These are phyloP conservation scores for Macroventuria anomochaeta DNA, from an alignment of 2,329 filamentous ascomycete species.

Conservation along the genomic window DNA sequence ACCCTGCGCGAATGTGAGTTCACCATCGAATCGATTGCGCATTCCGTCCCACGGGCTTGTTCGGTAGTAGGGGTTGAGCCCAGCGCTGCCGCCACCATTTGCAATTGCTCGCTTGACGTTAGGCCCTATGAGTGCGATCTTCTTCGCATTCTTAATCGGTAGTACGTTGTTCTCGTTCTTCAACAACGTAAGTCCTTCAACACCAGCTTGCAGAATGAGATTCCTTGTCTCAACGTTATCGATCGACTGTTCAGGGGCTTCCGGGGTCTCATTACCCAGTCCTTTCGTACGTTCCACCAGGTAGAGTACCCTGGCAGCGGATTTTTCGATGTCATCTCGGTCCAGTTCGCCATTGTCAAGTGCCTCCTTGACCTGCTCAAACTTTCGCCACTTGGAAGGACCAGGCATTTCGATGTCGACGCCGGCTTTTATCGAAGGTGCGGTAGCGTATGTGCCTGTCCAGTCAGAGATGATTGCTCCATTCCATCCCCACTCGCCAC, in stretches of 20 bases:
- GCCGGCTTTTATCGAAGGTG: conserved; percentile 47
- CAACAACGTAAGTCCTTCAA: conserved; percentile 67
- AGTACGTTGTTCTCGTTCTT: conserved; percentile 68
- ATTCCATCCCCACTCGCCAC: conserved; percentile 52
- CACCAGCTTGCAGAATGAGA: conserved; percentile 67
- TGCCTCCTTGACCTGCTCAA: conserved; percentile 44
- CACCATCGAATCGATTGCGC: conserved; percentile 59
- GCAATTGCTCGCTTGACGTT: conserved; percentile 72
- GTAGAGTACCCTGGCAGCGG: conserved; percentile 65
- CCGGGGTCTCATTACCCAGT: conserved; percentile 61
- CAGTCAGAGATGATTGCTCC: conserved; percentile 54
- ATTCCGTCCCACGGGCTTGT: conserved; percentile 71
- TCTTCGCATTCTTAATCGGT: conserved; percentile 63
- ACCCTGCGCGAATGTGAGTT: conserved; percentile 66
- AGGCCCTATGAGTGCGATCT: conserved; percentile 70
- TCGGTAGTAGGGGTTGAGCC: conserved; percentile 72
- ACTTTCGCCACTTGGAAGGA: conserved; percentile 49
- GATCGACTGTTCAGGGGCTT: conserved; percentile 63
- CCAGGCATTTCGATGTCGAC: conserved; percentile 53
- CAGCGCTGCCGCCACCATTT: conserved; percentile 72
- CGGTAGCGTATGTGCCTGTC: conserved; percentile 51
- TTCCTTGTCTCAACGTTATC: conserved; percentile 61
- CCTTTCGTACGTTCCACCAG: conserved; percentile 67
- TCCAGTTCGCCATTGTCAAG: conserved; percentile 46
- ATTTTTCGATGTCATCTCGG: conserved; percentile 57